These are phyloP conservation scores for Cenchrus fungigraminus DNA, from an alignment of 176 grass and related monocot species.

Conservation along the genomic window DNA sequence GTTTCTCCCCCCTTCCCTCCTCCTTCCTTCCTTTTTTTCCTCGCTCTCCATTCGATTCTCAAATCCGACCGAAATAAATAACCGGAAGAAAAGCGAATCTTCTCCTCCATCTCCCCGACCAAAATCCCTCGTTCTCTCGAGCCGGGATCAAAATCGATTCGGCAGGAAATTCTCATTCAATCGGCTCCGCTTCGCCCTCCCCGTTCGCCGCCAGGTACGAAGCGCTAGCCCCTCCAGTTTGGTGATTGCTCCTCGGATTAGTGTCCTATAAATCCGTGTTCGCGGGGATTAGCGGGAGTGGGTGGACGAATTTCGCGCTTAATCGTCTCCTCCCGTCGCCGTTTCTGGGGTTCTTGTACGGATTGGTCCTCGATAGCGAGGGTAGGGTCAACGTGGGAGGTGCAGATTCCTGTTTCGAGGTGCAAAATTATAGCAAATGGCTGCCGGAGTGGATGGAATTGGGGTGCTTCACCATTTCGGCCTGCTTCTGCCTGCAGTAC, in stretches of 20 bases:
- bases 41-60: background rate
- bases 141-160: background rate
- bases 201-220: background rate
- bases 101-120: background rate
- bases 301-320: background rate
- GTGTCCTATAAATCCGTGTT: background rate
- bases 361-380: background rate
- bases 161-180: background rate
- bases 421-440: background rate
- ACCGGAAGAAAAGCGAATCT: slow-evolving; percentile 29
- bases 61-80: slow-evolving; percentile 6
- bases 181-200: background rate
- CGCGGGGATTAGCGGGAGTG: background rate
- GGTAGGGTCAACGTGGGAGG: background rate
- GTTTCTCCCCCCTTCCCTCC: background rate
- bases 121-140: background rate
- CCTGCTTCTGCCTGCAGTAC: background rate
- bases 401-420: background rate
- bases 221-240: background rate
- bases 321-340: background rate
- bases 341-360: background rate
- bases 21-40: background rate
- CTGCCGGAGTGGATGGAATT: background rate
- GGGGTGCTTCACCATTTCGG: background rate
- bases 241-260: slow-evolving; percentile 10